A percentile compares a stretch with the other conserved stretches of the same genome.
phyloP scores from a whole-genome alignment of 257 asterid species.

The Solanum rostratum region DNA sequence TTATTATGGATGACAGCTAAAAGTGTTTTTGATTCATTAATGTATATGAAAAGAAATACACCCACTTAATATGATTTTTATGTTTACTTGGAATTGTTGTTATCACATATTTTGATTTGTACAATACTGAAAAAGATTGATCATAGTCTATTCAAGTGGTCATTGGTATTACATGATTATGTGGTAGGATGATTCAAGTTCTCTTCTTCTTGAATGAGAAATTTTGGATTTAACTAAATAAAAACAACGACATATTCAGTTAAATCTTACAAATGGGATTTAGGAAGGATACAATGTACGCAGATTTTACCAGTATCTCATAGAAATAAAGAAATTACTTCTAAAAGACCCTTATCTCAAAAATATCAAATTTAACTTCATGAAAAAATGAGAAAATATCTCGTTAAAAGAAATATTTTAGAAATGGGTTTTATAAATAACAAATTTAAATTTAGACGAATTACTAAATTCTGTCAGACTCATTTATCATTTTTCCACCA shows the following conservation, averaged over 20 bases:
- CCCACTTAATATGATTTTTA: background rate
- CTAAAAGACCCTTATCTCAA: too few relatives aligned
- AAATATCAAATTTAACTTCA: too few relatives aligned
- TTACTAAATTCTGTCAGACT: background rate
- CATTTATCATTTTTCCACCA: too few relatives aligned
- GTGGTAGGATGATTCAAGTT: background rate
- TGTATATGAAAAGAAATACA: conserved; percentile 5
- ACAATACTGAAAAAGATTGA: background rate
- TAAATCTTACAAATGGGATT: too few relatives aligned
- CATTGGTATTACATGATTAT: background rate
- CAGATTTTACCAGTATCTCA: too few relatives aligned
- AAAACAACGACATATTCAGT: too few relatives aligned
- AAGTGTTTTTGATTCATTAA: conserved; percentile 19
- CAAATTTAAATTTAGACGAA: background rate
- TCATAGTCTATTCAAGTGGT: background rate
- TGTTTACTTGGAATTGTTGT: background rate
- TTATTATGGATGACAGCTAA: conserved; percentile 38
- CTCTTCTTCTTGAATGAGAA: background rate
- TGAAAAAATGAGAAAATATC: too few relatives aligned
- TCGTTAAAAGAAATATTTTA: too few relatives aligned
- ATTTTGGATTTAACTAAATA: too few relatives aligned
- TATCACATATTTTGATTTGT: background rate
- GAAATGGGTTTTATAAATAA: too few relatives aligned
- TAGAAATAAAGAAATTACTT: too few relatives aligned
- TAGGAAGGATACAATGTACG: too few relatives aligned